Base-by-base conservation (phyloP, 768 basidiomycete genomes). In the Trametes coccinea region DNA sequence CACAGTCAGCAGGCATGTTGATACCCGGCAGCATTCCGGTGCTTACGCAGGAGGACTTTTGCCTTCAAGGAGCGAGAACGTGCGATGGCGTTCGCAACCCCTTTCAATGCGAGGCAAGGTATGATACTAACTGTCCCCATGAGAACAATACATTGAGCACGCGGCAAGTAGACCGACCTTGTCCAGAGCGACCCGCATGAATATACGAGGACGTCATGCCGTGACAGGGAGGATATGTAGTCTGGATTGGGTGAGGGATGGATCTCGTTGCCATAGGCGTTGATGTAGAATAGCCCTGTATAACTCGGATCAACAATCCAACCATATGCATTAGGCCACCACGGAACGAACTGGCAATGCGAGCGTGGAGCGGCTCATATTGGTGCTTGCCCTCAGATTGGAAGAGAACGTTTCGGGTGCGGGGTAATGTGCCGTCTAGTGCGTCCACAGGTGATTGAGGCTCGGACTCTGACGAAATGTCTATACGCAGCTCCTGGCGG, bases 161-260 rank as follows among this genome's bases (percentile, higher is more conserved):
- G 51, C 30, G 10, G 5, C 33, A 6, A 37, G 60, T 44, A 17
- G 27, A 45, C 79, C 52, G 55, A 88, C 92, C 91, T 93, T 13
- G 95, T 98, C 93, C 93, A 98, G 7, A 98, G 77, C 2, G 94
- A 96, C 5, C 95, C 95, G 70, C 94, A 95, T 3, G 93, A 95
- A 72, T 96, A 97, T 2, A 98, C 86, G 31, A 98, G 77, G 2
- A 89, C 77, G 64, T 90, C 84, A 58, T 82, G 82, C 33, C 79
- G 75, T 3, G 75, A 74, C 9, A 96, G 76, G 53, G 83, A 82
- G 11, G 82, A 73, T 52, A 98, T 70, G 69, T 88, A 93, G 45
- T 90, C 91, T 1, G 87, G 83, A 71, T 95, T 96, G 0, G 95
- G 93, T 44, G 84, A 79, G 16, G 95, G 95, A 69, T 91, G 87